phyloP scores from a whole-genome alignment of 2,329 filamentous ascomycete species.

The Gyromitra esculenta region DNA sequence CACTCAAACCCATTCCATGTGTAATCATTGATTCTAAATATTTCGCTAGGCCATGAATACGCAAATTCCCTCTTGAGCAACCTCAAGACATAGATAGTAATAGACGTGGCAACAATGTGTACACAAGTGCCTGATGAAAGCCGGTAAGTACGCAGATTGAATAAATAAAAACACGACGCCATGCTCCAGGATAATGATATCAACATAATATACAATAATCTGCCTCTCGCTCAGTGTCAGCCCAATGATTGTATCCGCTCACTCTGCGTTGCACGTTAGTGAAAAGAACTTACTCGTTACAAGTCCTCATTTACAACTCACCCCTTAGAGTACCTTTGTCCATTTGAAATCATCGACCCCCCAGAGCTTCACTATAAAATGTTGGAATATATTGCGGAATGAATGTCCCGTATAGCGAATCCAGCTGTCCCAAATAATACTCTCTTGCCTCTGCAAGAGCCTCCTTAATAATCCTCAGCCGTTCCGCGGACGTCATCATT shows the following conservation, averaged over 20 bases:
- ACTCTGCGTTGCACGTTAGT: neutral
- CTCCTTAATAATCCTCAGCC: conserved; percentile 50
- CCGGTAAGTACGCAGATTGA: conserved; percentile 8
- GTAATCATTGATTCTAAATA: conserved; percentile 2
- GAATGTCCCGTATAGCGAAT: conserved; percentile 47
- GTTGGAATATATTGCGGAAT: conserved; percentile 49
- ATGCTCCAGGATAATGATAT: conserved; percentile 18
- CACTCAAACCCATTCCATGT: neutral
- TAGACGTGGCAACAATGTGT: conserved; percentile 8
- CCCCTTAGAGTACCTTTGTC: neutral
- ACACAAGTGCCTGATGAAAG: conserved; percentile 12
- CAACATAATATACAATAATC: conserved; percentile 24
- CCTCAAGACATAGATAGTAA: neutral
- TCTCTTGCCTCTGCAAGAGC: conserved; percentile 47
- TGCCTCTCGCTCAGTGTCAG: neutral
- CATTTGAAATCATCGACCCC: conserved; percentile 16
- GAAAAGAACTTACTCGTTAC: conserved; percentile 32
- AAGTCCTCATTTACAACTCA: conserved; percentile 22
- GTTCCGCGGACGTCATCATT: conserved; percentile 52
- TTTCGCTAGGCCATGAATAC: neutral
- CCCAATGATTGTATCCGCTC: too few relatives aligned
- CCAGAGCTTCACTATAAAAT: conserved; percentile 46
- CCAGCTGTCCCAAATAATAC: conserved; percentile 46
- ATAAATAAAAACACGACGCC: conserved; percentile 22
- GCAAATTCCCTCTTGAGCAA: conserved; percentile 4